A percentile compares a stretch with the other conserved stretches of the same genome.
These are phyloP conservation scores for Eutrema salsugineum DNA, from an alignment of 441 rosid species.

Conservation along the genomic window DNA sequence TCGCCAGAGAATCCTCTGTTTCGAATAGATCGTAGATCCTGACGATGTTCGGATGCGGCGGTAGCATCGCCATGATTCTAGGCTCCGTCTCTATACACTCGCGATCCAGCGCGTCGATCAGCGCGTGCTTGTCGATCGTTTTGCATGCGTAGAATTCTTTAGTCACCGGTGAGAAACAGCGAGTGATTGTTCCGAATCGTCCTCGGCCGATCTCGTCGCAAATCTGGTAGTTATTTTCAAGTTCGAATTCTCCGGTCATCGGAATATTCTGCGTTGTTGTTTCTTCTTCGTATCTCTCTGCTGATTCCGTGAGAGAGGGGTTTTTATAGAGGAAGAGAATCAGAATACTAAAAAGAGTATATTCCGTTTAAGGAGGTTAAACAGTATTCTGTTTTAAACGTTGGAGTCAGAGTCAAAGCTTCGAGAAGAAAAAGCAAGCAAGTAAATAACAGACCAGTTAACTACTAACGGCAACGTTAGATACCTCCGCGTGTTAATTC, in stretches of 20 bases:
- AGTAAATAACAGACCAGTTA: not conserved
- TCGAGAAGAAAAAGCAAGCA: not conserved
- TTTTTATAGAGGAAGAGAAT: slow-evolving; percentile 22
- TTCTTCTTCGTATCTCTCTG: not conserved
- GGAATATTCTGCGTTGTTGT: not conserved
- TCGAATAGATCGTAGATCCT: slow-evolving; percentile 63
- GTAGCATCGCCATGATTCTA: slow-evolving; percentile 60
- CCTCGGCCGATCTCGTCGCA: slow-evolving; percentile 88
- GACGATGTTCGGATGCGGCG: slow-evolving; percentile 70
- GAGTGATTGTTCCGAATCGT: slow-evolving; percentile 68
- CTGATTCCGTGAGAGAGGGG: not conserved
- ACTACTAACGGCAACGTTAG: slow-evolving; percentile 23
- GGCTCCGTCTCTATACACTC: slow-evolving; percentile 75
- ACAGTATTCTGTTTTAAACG: slow-evolving; percentile 19
- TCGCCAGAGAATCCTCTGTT: slow-evolving; percentile 46
- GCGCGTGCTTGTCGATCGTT: slow-evolving; percentile 51
- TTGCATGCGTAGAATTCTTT: slow-evolving; percentile 67
- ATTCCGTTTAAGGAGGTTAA: slow-evolving; percentile 22
- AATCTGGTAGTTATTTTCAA: slow-evolving; percentile 54
- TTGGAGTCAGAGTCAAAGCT: not conserved
- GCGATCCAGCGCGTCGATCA: slow-evolving; percentile 64
- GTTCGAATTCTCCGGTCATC: slow-evolving; percentile 26
- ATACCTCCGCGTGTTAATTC: not conserved
- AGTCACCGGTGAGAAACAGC: slow-evolving; percentile 55
- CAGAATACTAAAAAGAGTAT: slow-evolving; percentile 12